Evolutionary conservation across 805 yeast species (phyloP).

Genomic region (Starmerella khaoyaiensis): DNA sequence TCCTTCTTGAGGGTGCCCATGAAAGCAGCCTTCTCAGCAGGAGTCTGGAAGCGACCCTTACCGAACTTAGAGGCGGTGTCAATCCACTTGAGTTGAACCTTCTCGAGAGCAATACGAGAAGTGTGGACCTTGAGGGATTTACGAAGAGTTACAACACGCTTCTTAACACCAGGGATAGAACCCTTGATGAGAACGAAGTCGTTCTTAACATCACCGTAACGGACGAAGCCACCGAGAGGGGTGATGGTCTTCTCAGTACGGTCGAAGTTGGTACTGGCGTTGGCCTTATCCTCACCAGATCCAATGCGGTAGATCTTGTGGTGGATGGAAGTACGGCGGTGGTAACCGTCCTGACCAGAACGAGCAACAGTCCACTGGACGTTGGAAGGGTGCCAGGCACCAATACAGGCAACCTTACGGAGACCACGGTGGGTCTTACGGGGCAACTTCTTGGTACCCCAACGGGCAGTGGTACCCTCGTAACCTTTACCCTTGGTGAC

Average conservation of each 20-base stretch:
- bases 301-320: constrained; percentile 99
- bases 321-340: constrained; percentile 99
- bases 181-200: constrained; percentile 97
- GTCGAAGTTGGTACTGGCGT: constrained; percentile 95
- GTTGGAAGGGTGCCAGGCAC: constrained; percentile 99
- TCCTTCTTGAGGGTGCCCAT: constrained; percentile 99
- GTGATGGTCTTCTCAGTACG: constrained; percentile 99
- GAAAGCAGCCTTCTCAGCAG: constrained; percentile 99
- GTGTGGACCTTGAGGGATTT: constrained; percentile 96
- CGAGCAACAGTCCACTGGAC: constrained; percentile 99
- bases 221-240: constrained; percentile 99
- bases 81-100: constrained; percentile 97
- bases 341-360: constrained; percentile 99
- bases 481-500: constrained; percentile 99
- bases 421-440: constrained; percentile 99
- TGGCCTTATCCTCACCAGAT: constrained; percentile 84
- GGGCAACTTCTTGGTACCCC: constrained; percentile 99
- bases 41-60: constrained; percentile 99
- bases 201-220: constrained; percentile 96
- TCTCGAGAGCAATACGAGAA: constrained; percentile 92
- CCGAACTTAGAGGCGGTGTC: constrained; percentile 99
- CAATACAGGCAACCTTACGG: constrained; percentile 99
- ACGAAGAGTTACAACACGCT: constrained; percentile 98
- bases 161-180: constrained; percentile 98
- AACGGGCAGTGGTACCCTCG: constrained; percentile 99